A percentile compares a stretch with the other conserved stretches of the same genome.
phyloP scores from a whole-genome alignment of 2,329 filamentous ascomycete species.

The Ceratocystis papillata region DNA sequence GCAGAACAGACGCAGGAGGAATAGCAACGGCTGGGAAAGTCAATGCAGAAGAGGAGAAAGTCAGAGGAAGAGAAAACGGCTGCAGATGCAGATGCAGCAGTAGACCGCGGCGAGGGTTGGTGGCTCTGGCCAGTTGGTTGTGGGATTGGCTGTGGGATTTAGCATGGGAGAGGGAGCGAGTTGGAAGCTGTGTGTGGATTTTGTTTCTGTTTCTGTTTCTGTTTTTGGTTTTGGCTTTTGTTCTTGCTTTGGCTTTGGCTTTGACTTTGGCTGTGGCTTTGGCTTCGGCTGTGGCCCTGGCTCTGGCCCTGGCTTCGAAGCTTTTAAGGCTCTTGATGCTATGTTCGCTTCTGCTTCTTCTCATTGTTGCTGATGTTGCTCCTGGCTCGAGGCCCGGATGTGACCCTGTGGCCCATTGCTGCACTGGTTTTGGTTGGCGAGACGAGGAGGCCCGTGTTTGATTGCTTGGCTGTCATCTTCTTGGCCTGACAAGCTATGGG shows the following conservation, averaged over 20 bases:
- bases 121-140: slow-evolving; percentile 2
- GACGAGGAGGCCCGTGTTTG: slow-evolving; percentile 23
- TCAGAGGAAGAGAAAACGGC: slow-evolving; percentile 16
- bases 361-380: slow-evolving; percentile 1
- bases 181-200: slow-evolving; percentile 12
- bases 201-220: slow-evolving; percentile 14
- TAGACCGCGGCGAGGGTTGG: slow-evolving; percentile 10
- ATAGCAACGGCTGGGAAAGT: background rate
- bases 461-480: slow-evolving; percentile 17
- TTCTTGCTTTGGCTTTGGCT: slow-evolving; percentile 9
- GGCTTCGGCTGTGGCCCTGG: slow-evolving; percentile 9
- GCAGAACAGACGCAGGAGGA: background rate
- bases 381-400: slow-evolving; percentile 21
- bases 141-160: slow-evolving; percentile 14
- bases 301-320: slow-evolving; percentile 11
- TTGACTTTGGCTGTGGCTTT: slow-evolving; percentile 12
- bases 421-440: slow-evolving; percentile 19
- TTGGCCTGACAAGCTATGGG: slow-evolving; percentile 13
- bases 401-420: slow-evolving; percentile 16
- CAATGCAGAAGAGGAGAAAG: slow-evolving; percentile 12
- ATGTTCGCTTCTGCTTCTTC: slow-evolving; percentile 1
- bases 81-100: slow-evolving; percentile 13
- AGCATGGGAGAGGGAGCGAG: slow-evolving; percentile 11
- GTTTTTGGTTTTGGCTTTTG: slow-evolving; percentile 4
- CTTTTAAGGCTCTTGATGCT: background rate